phyloP scores from a whole-genome alignment of 768 basidiomycete genomes.

The Holtermanniella nyarrowii region DNA sequence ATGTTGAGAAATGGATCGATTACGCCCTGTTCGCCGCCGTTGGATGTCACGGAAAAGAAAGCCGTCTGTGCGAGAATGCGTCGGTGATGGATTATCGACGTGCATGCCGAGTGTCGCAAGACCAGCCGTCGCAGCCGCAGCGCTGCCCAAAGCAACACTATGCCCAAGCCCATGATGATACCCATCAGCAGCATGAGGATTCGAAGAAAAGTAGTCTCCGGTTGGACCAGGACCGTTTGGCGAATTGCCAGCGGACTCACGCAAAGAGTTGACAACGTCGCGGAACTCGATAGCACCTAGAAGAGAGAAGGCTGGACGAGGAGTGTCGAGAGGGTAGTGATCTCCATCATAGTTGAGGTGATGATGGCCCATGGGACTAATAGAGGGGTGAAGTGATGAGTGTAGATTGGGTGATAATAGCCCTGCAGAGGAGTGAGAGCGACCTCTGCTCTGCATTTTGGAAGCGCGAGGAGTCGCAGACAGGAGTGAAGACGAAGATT shows the following conservation, averaged over 20 bases:
- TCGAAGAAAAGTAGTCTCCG: constrained; percentile 33
- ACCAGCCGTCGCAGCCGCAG: background rate
- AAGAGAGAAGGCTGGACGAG: constrained; percentile 51
- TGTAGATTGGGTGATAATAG: background rate
- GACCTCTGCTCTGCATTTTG: background rate
- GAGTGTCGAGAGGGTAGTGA: constrained; percentile 16
- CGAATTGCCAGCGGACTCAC: constrained; percentile 6
- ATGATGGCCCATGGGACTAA: background rate
- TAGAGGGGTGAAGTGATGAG: background rate
- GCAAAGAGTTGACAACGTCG: constrained; percentile 70
- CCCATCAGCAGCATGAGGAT: constrained; percentile 1
- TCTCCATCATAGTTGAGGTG: background rate
- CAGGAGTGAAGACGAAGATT: background rate
- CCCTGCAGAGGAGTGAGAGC: background rate
- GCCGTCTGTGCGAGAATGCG: background rate
- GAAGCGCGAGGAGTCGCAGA: background rate
- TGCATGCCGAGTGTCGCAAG: background rate
- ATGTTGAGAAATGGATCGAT: background rate
- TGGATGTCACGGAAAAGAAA: background rate
- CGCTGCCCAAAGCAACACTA: background rate
- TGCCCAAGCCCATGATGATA: constrained; percentile 3
- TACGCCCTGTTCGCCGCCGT: too few relatives aligned
- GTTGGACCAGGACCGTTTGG: background rate
- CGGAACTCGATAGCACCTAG: constrained; percentile 93
- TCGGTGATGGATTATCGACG: background rate